These are phyloP conservation scores for Fusarium sambucinum DNA, from an alignment of 2,329 filamentous ascomycete species.

Conservation along the genomic window DNA sequence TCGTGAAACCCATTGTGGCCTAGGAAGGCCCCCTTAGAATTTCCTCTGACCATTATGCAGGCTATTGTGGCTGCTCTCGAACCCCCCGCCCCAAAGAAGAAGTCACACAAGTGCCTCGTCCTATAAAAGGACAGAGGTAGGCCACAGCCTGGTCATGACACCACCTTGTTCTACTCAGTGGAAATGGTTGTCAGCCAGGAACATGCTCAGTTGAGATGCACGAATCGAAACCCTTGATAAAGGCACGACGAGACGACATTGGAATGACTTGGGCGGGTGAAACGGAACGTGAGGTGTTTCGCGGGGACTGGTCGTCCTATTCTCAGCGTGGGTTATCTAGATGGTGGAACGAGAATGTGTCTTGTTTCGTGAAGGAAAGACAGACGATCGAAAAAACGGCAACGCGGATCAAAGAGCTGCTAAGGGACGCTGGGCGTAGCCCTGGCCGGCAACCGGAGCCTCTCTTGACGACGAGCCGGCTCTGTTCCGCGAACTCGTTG, in stretches of 20 bases:
- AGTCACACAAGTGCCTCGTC: slow-evolving; percentile 75
- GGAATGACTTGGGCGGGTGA: slow-evolving; percentile 29
- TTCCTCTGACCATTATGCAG: slow-evolving; percentile 60
- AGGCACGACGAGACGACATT: slow-evolving; percentile 30
- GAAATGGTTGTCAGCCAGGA: slow-evolving; percentile 25
- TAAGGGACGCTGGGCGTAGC: slow-evolving; percentile 22
- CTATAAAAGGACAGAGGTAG: slow-evolving; percentile 61
- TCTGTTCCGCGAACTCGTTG: slow-evolving; percentile 29
- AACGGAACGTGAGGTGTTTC: slow-evolving; percentile 25
- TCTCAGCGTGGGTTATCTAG: slow-evolving; percentile 35
- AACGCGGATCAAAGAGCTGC: slow-evolving; percentile 24
- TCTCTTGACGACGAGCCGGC: slow-evolving; percentile 34
- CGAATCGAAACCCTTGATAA: slow-evolving; percentile 31
- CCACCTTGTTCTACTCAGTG: slow-evolving; percentile 23
- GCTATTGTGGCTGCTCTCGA: slow-evolving; percentile 96
- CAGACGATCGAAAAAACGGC: slow-evolving; percentile 22
- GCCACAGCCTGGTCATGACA: slow-evolving; percentile 23
- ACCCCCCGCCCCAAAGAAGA: slow-evolving; percentile 85
- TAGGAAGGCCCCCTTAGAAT: neutral
- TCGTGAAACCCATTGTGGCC: neutral
- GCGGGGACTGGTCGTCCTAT: slow-evolving; percentile 33
- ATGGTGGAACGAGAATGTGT: slow-evolving; percentile 42
- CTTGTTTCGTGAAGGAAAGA: slow-evolving; percentile 41
- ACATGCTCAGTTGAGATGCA: slow-evolving; percentile 29
- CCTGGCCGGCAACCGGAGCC: slow-evolving; percentile 14